phyloP scores from a whole-genome alignment of 805 yeast genomes.

The Kluyveromyces aestuarii region DNA sequence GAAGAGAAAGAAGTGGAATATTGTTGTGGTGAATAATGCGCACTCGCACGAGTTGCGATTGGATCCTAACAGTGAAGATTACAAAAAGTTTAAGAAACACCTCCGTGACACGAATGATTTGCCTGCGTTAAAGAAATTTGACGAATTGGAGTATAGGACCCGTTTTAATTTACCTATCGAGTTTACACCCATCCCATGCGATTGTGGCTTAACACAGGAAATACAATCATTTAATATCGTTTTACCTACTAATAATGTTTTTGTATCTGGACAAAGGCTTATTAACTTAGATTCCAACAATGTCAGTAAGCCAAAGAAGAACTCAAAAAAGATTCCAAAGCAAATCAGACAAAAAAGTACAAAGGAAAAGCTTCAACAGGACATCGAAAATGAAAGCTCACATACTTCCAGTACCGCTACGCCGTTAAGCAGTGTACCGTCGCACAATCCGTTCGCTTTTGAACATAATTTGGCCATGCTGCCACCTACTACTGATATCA shows the following conservation, averaged over 20 bases:
- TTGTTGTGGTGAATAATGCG: constrained; percentile 49
- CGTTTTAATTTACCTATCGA: constrained; percentile 25
- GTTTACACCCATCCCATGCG: constrained; percentile 27
- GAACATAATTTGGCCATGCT: background rate
- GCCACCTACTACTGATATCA: background rate
- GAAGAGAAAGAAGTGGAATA: constrained; percentile 45
- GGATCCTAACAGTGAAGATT: constrained; percentile 28
- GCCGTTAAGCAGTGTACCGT: background rate
- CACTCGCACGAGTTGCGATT: constrained; percentile 46
- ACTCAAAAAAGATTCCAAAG: constrained; percentile 3
- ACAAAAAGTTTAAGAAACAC: constrained; percentile 26
- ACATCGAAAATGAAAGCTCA: constrained; percentile 1
- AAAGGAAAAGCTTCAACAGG: constrained; percentile 1
- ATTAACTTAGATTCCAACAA: constrained; percentile 3
- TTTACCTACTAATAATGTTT: constrained; percentile 20
- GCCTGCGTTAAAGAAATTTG: constrained; percentile 28
- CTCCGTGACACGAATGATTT: constrained; percentile 21
- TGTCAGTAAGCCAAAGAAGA: constrained; percentile 6
- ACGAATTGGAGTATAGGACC: constrained; percentile 28
- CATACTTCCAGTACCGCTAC: constrained; percentile 1
- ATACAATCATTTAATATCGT: constrained; percentile 27
- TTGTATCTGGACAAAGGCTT: background rate
- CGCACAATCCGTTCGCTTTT: background rate
- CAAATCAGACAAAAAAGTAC: constrained; percentile 3
- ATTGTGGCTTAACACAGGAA: constrained; percentile 30